A percentile compares a stretch with the other conserved stretches of the same genome.
These are phyloP conservation scores for Digitaria exilis DNA, from an alignment of 202 grass and related monocot species.

Conservation along the genomic window DNA sequence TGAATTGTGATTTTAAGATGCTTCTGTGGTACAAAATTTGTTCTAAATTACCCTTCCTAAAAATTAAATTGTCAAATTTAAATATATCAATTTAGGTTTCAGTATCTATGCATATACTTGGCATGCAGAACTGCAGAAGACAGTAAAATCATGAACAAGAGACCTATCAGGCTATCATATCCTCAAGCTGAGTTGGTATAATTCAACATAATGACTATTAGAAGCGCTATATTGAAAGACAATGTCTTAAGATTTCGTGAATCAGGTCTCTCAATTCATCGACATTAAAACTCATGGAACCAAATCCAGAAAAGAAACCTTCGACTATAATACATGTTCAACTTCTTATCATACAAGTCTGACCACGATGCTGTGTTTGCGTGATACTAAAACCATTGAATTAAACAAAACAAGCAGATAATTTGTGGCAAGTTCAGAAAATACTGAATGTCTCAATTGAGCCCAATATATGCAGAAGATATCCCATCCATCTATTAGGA, in stretches of 20 bases:
- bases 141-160: neutral
- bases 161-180: neutral
- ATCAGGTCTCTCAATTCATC: neutral
- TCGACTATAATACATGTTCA: neutral
- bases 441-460: neutral
- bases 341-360: neutral
- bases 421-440: neutral
- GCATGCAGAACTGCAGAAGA: neutral
- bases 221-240: neutral
- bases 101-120: neutral
- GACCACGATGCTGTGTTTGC: neutral
- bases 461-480: neutral
- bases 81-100: neutral
- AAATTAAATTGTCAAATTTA: neutral
- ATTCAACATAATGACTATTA: neutral
- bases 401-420: neutral
- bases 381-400: neutral
- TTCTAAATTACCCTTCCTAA: neutral
- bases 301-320: neutral
- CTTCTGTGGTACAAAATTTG: neutral
- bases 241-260: neutral
- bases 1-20: neutral
- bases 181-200: neutral
- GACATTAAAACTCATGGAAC: neutral
- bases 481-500: neutral